These are phyloP conservation scores for Epichloe aotearoae DNA, from an alignment of 2,329 filamentous ascomycete species.

Conservation along the genomic window DNA sequence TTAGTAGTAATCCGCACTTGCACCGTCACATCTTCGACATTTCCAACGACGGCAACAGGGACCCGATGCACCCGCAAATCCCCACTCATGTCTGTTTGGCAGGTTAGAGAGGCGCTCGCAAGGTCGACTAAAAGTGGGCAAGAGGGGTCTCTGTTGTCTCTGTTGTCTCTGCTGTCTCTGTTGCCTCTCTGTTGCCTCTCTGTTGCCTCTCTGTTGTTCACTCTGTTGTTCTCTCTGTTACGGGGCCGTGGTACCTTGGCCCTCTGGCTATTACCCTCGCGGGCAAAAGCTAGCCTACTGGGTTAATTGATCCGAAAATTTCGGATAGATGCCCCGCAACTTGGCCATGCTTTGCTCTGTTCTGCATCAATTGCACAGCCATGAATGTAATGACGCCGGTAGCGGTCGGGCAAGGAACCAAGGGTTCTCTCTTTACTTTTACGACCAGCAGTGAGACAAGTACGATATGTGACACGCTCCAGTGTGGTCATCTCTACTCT, in stretches of 20 bases:
- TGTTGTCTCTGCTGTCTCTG: too few species aligned
- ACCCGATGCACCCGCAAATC: background rate
- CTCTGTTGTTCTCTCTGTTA: too few species aligned
- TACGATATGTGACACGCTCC: too few species aligned
- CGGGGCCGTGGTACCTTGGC: background rate
- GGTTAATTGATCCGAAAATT: background rate
- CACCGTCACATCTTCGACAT: background rate
- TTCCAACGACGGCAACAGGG: background rate
- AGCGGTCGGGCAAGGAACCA: too few species aligned
- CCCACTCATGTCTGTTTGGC: slow-evolving; percentile 4
- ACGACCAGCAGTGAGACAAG: background rate
- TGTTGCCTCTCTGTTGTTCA: too few species aligned
- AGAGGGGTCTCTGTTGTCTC: slow-evolving; percentile 3
- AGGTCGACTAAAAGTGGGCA: slow-evolving; percentile 21
- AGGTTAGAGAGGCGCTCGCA: slow-evolving; percentile 15
- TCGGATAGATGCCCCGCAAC: too few species aligned
- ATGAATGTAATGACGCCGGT: too few species aligned
- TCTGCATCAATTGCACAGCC: background rate
- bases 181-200: too few species aligned
- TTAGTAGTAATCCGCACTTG: background rate
- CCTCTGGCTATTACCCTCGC: background rate
- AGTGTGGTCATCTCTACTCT: background rate
- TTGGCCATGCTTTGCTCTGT: too few species aligned
- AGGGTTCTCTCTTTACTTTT: background rate
- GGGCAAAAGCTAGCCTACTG: background rate